Conservation (phyloP, 805 yeast genomes). For the Metschnikowia peoriensis region DNA sequence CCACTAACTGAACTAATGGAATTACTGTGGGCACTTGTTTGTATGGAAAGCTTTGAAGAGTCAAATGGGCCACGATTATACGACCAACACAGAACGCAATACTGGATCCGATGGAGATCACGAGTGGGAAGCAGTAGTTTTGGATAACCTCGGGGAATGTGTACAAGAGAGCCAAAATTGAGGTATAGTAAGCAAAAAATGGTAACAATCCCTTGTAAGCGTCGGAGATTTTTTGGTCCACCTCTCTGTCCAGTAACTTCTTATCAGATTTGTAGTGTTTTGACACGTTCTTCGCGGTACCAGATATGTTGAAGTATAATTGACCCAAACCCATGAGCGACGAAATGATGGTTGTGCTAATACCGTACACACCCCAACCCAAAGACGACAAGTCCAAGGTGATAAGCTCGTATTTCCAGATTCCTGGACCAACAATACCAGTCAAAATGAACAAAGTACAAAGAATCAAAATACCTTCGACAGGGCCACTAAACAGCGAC, state of each 20-base stretch:
- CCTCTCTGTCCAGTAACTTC: constrained; percentile 20
- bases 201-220: constrained; percentile 62
- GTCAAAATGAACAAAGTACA: constrained; percentile 55
- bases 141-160: constrained; percentile 52
- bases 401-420: constrained; percentile 55
- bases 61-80: constrained; percentile 82
- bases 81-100: constrained; percentile 89
- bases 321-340: constrained; percentile 52
- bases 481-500: constrained; percentile 87
- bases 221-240: constrained; percentile 38
- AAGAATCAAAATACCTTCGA: constrained; percentile 81
- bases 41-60: constrained; percentile 74
- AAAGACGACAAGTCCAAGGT: constrained; percentile 37
- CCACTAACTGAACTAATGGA: constrained; percentile 50
- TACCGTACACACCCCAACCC: constrained; percentile 24
- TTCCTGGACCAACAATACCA: constrained; percentile 64
- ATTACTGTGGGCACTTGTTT: constrained; percentile 67
- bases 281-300: constrained; percentile 63
- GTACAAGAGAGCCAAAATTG: constrained; percentile 47
- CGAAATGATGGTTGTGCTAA: constrained; percentile 45
- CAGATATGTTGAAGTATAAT: constrained; percentile 60
- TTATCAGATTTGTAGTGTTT: constrained; percentile 38
- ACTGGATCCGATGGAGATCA: constrained; percentile 68
- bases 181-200: constrained; percentile 52
- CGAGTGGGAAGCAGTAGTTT: constrained; percentile 50